Percentiles rank a stretch among this genome's conserved stretches.
phyloP scores from a whole-genome alignment of 139 green algal genomes.

The Chlorokybus atmophyticus region DNA sequence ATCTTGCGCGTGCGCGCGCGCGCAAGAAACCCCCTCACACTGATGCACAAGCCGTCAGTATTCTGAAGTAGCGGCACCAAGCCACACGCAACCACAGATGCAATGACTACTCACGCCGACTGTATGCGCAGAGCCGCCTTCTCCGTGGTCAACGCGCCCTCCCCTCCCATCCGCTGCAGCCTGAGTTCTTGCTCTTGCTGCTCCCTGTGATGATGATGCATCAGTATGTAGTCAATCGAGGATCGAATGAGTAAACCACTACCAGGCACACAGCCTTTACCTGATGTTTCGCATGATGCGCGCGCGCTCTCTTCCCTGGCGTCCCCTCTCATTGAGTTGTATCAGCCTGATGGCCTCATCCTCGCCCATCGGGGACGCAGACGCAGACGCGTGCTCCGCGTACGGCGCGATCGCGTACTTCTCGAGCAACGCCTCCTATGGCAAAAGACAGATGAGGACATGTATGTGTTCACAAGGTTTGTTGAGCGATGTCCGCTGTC shows the following conservation, averaged over 20 bases:
- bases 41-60: too few relatives aligned
- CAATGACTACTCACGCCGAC: too few relatives aligned
- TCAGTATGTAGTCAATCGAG: too few relatives aligned
- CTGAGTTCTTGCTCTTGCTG: constrained; percentile 27
- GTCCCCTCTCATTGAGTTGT: constrained; percentile 52
- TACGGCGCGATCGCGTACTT: constrained; percentile 50
- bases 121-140: constrained; percentile 61
- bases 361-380: constrained; percentile 29
- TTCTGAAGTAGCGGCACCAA: too few relatives aligned
- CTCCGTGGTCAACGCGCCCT: constrained; percentile 40
- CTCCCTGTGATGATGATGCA: too few relatives aligned
- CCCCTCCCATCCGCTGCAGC: constrained; percentile 6
- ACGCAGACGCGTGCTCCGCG: constrained; percentile 8
- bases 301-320: constrained; percentile 36
- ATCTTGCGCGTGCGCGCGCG: constrained; percentile 19
- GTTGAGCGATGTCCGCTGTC: too few relatives aligned
- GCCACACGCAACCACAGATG: too few relatives aligned
- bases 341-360: constrained; percentile 55
- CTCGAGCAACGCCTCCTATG: constrained; percentile 43
- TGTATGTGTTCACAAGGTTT: too few relatives aligned
- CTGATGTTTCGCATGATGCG: constrained; percentile 19
- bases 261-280: too few relatives aligned
- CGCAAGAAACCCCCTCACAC: constrained; percentile 49
- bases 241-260: constrained; percentile 29
- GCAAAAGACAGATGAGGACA: too few relatives aligned